These are phyloP conservation scores for Penicillium ucsense DNA, from an alignment of 495 filamentous ascomycete genomes.

Conservation along the genomic window DNA sequence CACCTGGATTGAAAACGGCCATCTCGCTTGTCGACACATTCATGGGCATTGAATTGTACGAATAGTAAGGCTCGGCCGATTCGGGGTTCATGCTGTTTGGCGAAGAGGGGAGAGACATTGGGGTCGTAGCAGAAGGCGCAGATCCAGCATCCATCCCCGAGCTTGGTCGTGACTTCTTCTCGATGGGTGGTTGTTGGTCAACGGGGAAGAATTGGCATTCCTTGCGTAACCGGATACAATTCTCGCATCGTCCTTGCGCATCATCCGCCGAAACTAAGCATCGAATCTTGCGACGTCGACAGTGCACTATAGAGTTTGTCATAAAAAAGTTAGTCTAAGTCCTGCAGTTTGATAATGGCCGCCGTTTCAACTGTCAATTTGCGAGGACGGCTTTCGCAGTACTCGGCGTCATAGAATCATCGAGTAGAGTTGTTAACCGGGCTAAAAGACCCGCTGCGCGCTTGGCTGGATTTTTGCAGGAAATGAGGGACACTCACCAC, in stretches of 20 bases:
- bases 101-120: constrained; percentile 35
- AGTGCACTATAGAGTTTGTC: constrained; percentile 56
- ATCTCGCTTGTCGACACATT: constrained; percentile 26
- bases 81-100: constrained; percentile 23
- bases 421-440: too few relatives aligned
- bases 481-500: constrained; percentile 57
- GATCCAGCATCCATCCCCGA: constrained; percentile 35
- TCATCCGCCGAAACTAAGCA: constrained; percentile 77
- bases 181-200: constrained; percentile 64
- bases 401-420: too few relatives aligned
- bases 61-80: constrained; percentile 31
- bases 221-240: constrained; percentile 93
- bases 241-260: constrained; percentile 74
- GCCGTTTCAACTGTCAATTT: too few relatives aligned
- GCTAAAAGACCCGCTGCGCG: too few relatives aligned
- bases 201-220: constrained; percentile 93
- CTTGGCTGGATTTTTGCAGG: too few relatives aligned
- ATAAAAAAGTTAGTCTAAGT: too few relatives aligned
- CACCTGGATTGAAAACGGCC: constrained; percentile 19
- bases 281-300: constrained; percentile 89
- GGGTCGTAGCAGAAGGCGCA: constrained; percentile 31
- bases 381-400: too few relatives aligned
- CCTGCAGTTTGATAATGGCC: too few relatives aligned
- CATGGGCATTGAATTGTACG: constrained; percentile 32
- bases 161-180: constrained; percentile 40